A percentile compares a stretch with the other conserved stretches of the same genome.
These are phyloP conservation scores for Penicillium fimorum DNA, from an alignment of 495 filamentous ascomycete genomes.

Conservation along the genomic window DNA sequence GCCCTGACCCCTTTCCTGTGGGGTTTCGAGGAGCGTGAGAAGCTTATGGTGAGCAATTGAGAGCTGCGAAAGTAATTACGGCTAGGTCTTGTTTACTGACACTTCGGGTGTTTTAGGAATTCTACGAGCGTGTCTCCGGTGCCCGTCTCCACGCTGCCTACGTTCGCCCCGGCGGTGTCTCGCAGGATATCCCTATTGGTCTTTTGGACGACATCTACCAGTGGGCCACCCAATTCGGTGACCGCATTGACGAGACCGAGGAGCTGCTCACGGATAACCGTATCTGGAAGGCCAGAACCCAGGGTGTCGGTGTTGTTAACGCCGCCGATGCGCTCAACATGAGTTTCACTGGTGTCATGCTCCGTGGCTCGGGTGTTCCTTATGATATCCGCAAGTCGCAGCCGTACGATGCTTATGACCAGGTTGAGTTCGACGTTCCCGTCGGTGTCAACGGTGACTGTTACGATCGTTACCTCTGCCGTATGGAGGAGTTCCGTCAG, in stretches of 20 bases:
- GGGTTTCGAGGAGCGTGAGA: constrained; percentile 99
- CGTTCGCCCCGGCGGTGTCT: constrained; percentile 94
- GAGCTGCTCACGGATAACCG: constrained; percentile 98
- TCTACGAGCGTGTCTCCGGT: constrained; percentile 98
- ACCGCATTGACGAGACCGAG: constrained; percentile 98
- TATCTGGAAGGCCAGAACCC: constrained; percentile 93
- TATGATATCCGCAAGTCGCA: constrained; percentile 96
- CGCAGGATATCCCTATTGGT: constrained; percentile 90
- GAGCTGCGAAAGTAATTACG: neutral
- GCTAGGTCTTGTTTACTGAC: neutral
- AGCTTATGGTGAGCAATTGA: constrained; percentile 79
- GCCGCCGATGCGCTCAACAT: constrained; percentile 94
- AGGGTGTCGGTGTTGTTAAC: constrained; percentile 86
- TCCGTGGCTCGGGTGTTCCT: constrained; percentile 93
- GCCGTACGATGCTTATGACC: constrained; percentile 95
- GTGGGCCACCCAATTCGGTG: constrained; percentile 99
- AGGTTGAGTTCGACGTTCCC: constrained; percentile 97
- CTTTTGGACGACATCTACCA: constrained; percentile 99
- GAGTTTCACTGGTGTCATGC: constrained; percentile 95
- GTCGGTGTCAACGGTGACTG: constrained; percentile 97
- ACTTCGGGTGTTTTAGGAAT: constrained; percentile 63
- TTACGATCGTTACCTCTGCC: constrained; percentile 98
- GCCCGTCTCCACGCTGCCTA: constrained; percentile 98
- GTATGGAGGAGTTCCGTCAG: constrained; percentile 99
- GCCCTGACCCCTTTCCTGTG: constrained; percentile 98